A percentile compares a stretch with the other conserved stretches of the same genome.
These are phyloP conservation scores for Sporothrix schenckii DNA, from an alignment of 2,329 filamentous ascomycete species.

Conservation along the genomic window DNA sequence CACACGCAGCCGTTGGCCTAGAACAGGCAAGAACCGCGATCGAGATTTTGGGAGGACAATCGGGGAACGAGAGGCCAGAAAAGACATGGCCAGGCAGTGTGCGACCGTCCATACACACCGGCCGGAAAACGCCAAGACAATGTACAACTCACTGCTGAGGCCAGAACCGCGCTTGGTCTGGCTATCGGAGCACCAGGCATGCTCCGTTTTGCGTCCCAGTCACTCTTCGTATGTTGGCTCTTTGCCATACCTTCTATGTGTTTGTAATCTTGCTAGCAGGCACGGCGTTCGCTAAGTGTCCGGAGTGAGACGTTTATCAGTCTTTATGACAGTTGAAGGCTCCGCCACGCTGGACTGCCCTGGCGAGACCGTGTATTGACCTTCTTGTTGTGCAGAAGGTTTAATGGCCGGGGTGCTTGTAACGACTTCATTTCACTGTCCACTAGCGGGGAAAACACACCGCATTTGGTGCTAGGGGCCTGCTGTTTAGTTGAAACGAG, in stretches of 20 bases:
- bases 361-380: not conserved
- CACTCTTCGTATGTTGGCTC: not conserved
- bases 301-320: too few relatives aligned
- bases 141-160: not conserved
- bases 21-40: not conserved
- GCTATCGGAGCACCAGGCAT: not conserved
- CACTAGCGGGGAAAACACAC: not conserved
- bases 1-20: not conserved
- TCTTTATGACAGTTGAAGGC: too few relatives aligned
- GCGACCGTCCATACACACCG: not conserved
- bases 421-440: slow-evolving; percentile 18
- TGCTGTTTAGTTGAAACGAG: not conserved
- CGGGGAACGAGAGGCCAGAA: not conserved
- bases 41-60: slow-evolving; percentile 11
- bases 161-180: not conserved
- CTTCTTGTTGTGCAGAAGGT: not conserved
- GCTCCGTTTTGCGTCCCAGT: slow-evolving; percentile 18
- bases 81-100: not conserved
- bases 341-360: too few relatives aligned
- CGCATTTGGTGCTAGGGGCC: not conserved
- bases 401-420: not conserved
- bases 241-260: too few relatives aligned
- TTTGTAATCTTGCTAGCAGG: not conserved
- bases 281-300: not conserved
- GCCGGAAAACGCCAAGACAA: slow-evolving; percentile 16